phyloP scores from a whole-genome alignment of 768 basidiomycete species.

The Phylloporus sp. region DNA sequence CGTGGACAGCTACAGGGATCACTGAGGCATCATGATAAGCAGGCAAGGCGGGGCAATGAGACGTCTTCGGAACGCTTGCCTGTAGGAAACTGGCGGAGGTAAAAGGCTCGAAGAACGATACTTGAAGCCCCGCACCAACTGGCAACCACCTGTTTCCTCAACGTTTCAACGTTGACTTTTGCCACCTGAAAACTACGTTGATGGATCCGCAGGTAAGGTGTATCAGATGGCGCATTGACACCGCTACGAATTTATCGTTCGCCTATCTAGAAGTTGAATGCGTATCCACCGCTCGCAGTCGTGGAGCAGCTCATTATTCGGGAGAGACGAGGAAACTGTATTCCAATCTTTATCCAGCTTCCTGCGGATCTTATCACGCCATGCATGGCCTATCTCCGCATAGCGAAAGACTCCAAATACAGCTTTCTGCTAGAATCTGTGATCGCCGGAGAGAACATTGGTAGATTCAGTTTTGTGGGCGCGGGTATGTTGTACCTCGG shows the following conservation, averaged over 20 bases:
- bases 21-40: not conserved
- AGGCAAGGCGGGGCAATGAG: not conserved
- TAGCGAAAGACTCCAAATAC: conserved; percentile 89
- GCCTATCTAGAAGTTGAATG: conserved; percentile 54
- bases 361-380: conserved; percentile 97
- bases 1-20: not conserved
- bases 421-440: conserved; percentile 95
- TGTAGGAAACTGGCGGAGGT: conserved; percentile 1
- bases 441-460: conserved; percentile 83
- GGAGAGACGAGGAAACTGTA: conserved; percentile 86
- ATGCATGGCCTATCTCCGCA: conserved; percentile 91
- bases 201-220: conserved; percentile 52
- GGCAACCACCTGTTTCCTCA: no score
- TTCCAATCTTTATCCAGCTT: conserved; percentile 88
- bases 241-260: conserved; percentile 55
- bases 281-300: conserved; percentile 66
- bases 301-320: conserved; percentile 75
- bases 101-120: not conserved
- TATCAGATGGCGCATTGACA: not conserved
- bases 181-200: not conserved
- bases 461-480: conserved; percentile 94
- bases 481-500: conserved; percentile 57
- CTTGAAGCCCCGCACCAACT: not conserved
- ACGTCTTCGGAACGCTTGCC: not conserved
- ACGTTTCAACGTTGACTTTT: not conserved